Percentiles rank a stretch among this genome's conserved stretches.
phyloP scores from a whole-genome alignment of 108 stramenopile species.

The Cyclotella sp. region DNA sequence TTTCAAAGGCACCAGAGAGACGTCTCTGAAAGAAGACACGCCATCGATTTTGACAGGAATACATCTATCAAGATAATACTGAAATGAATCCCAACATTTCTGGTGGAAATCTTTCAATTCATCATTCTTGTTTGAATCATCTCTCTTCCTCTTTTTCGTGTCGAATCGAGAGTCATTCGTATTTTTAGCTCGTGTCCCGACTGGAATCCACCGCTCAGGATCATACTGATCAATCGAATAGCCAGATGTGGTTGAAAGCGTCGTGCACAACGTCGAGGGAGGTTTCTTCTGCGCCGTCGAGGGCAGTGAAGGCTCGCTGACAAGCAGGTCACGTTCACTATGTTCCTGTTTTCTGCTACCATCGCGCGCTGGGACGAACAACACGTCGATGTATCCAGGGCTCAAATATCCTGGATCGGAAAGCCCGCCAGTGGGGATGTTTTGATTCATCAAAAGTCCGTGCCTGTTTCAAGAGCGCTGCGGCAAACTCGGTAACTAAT shows the following conservation, averaged over 20 bases:
- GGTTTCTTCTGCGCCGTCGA: too few relatives aligned
- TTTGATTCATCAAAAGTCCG: not conserved
- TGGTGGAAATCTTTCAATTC: not conserved
- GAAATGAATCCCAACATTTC: slow-evolving; percentile 34
- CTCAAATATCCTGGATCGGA: slow-evolving; percentile 19
- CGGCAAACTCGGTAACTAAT: too few relatives aligned
- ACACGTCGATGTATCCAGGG: slow-evolving; percentile 31
- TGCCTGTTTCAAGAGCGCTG: too few relatives aligned
- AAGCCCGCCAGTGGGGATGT: not conserved
- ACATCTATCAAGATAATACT: slow-evolving; percentile 32
- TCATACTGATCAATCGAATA: slow-evolving; percentile 30
- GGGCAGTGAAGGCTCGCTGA: not conserved
- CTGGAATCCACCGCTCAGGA: slow-evolving; percentile 22
- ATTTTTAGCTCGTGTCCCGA: not conserved
- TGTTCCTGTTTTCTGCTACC: not conserved
- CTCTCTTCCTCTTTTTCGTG: slow-evolving; percentile 1
- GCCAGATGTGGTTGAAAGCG: slow-evolving; percentile 13
- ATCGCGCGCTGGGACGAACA: slow-evolving; percentile 4
- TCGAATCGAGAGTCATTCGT: not conserved
- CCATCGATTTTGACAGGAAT: slow-evolving; percentile 39
- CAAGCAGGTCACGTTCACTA: not conserved
- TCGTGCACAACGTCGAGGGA: not conserved
- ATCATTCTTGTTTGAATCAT: not conserved
- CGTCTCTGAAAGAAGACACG: slow-evolving; percentile 22
- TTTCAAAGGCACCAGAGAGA: not conserved